A percentile compares a stretch with the other conserved stretches of the same genome.
Conservation (phyloP, 306 rosid species). For the Dryas drummondii region DNA sequence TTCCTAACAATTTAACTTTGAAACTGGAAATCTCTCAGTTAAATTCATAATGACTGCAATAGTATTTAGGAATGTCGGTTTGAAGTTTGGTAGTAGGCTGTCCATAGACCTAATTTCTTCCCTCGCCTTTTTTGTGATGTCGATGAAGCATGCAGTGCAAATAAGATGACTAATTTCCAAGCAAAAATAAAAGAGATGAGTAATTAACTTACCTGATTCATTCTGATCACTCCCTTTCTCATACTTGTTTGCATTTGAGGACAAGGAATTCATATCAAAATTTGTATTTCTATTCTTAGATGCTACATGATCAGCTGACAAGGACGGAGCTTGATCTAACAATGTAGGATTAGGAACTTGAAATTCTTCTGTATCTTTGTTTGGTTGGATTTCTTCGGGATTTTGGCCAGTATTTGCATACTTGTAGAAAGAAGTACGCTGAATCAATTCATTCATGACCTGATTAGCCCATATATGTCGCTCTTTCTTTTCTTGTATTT, state of each 20-base stretch:
- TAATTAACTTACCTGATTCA: conserved; percentile 2
- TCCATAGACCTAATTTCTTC: no score
- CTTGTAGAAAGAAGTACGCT: conserved; percentile 17
- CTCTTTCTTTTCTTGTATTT: conserved; percentile 26
- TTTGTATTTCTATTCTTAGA: neutral
- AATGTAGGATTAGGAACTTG: neutral
- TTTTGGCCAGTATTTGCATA: conserved; percentile 21
- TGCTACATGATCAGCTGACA: neutral
- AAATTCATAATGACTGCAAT: no score
- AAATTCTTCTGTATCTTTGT: neutral
- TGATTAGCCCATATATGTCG: conserved; percentile 22
- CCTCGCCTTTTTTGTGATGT: neutral
- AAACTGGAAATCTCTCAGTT: neutral
- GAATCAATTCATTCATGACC: conserved; percentile 24
- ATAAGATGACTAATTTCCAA: neutral
- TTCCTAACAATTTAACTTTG: no score
- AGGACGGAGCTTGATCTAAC: neutral
- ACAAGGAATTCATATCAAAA: neutral
- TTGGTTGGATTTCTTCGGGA: neutral
- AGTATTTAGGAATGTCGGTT: no score
- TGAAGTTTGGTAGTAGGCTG: no score
- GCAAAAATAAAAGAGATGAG: neutral
- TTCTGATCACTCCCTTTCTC: conserved; percentile 7
- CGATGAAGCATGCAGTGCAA: neutral
- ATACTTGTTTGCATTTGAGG: neutral